A percentile compares a stretch with the other conserved stretches of the same genome.
These are phyloP conservation scores for Phycomyces nitens DNA, from an alignment of 192 early-diverging fungal species.

Conservation along the genomic window DNA sequence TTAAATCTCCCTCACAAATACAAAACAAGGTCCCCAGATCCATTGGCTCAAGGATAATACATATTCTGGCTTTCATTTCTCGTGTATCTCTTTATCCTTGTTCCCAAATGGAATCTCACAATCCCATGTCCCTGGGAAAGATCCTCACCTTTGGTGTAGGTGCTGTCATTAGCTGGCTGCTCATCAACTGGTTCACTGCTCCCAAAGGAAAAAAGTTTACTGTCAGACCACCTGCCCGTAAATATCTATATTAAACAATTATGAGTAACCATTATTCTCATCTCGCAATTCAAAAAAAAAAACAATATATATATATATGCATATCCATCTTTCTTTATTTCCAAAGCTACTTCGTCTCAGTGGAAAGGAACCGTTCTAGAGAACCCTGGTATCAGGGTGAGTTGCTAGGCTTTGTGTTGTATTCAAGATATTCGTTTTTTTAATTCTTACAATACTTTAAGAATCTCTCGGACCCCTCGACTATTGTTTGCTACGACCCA, in stretches of 20 bases:
- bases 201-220: slow-evolving; percentile 9
- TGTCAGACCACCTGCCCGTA: slow-evolving; percentile 11
- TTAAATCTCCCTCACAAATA: too few relatives aligned
- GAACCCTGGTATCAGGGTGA: slow-evolving; percentile 46
- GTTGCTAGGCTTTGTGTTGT: too few relatives aligned
- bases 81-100: neutral
- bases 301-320: neutral
- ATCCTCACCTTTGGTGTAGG: slow-evolving; percentile 3
- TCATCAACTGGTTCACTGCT: slow-evolving; percentile 1
- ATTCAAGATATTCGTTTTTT: too few relatives aligned
- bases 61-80: neutral
- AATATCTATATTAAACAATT: neutral
- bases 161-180: neutral
- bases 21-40: too few relatives aligned
- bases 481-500: slow-evolving; percentile 82
- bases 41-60: neutral
- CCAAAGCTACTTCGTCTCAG: slow-evolving; percentile 40
- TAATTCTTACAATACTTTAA: too few relatives aligned
- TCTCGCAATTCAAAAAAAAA: neutral
- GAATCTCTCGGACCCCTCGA: slow-evolving; percentile 40
- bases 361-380: slow-evolving; percentile 51
- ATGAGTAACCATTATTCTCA: neutral
- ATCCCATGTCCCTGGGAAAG: neutral
- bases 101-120: neutral
- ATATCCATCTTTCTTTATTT: neutral